Base-by-base conservation (phyloP, 208 protist species). In the Crithidia sp. region DNA sequence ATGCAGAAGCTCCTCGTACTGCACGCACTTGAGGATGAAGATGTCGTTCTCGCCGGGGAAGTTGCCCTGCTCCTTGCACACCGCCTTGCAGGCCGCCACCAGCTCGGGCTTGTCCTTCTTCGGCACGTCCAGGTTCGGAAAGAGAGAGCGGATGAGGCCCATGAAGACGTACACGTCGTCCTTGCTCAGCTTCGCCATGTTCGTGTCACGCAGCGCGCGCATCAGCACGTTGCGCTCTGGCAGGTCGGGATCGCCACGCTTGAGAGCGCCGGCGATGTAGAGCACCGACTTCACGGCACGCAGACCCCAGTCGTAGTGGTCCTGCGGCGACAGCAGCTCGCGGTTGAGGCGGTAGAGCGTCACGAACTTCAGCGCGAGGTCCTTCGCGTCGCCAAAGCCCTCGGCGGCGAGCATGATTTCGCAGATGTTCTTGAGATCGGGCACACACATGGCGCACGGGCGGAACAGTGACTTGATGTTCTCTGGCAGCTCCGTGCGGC, bases 261-360 rank as follows among this genome's bases (percentile, higher is more conserved):
- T 98, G 40, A 99, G 86, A 14, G 91, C 90, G 78, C 98, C 98
- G 66, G 98, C 98, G 79, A 99, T 98, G 77, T 97, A 97, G 40
- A 99, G 83, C 71, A 99, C 98, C 45, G 98, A 98, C 80, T 99
- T 99, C n/a, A 99, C 98, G 5, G 98, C 98, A 74, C 98, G 95
- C 55, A 99, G 88, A 83, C 98, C 98, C 98, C 98, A 99, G 88
- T 99, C 98, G 85, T 99, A 99, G 84, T 99, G 98, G 67, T 98
- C 92, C 78, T 99, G 98, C 44, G 98, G 97, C 7, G 96, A 99
- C 41, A 99, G 92, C 41, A 99, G 87, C 75, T 99, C 96, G 79
- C 94, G 95, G 79, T 98, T 99, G 54, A 99, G 88, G 56, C 90
- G 85, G 84, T 99, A 99, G 10, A 99, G 88, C 2, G 98, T 99